Conservation (phyloP, 331 rosid genomes). For the Stylosanthes scabra region DNA sequence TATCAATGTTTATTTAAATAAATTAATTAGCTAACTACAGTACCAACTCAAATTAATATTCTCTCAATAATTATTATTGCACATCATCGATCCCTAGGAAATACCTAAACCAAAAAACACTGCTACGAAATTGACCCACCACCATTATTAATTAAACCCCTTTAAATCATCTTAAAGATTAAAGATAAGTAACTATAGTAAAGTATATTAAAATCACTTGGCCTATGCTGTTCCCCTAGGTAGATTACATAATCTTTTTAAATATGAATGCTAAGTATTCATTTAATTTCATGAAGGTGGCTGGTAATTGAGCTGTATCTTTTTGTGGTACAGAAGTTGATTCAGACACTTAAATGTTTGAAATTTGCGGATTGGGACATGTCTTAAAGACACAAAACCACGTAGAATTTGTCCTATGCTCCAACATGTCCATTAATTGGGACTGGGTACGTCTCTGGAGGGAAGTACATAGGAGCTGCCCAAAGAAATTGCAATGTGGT, state of each 20-base stretch:
- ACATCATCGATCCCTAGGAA: slow-evolving; percentile 51
- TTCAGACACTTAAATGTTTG: slow-evolving; percentile 1
- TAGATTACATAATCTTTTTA: background rate
- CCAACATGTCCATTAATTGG: slow-evolving; percentile 6
- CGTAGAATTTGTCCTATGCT: slow-evolving; percentile 11
- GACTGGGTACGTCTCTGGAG: background rate
- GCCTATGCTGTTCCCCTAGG: background rate
- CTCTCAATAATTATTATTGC: background rate
- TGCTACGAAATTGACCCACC: slow-evolving; percentile 15
- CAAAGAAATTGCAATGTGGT: background rate
- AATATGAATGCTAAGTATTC: background rate
- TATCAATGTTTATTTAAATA: too few species aligned
- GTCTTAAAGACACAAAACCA: slow-evolving; percentile 35
- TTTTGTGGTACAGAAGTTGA: background rate
- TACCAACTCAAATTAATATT: too few species aligned
- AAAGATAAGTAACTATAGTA: background rate
- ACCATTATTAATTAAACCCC: background rate
- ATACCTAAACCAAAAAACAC: slow-evolving; percentile 22
- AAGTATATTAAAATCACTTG: background rate
- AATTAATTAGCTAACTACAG: too few species aligned
- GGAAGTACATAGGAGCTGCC: background rate
- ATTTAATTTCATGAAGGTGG: slow-evolving; percentile 1
- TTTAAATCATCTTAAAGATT: background rate
- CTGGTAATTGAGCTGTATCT: background rate
- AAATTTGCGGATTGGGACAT: slow-evolving; percentile 32